Evolutionary conservation across 169 alveolate genomes (phyloP).

Genomic region (Cryptosporidium xiaoi): DNA sequence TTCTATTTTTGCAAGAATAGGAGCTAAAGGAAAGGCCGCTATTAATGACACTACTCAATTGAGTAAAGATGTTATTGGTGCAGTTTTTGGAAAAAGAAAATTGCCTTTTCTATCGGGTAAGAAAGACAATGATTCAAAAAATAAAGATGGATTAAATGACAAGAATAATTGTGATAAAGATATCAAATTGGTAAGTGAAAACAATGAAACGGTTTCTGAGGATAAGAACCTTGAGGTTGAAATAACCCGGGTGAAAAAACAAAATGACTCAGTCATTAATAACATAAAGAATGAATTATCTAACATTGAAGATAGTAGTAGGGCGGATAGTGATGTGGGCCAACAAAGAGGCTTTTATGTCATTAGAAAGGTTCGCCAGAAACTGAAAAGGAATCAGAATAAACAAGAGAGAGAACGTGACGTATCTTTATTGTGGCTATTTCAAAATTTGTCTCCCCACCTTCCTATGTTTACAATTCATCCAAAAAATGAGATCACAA

Average conservation of each 20-base stretch:
- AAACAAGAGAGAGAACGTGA: conserved; percentile 77
- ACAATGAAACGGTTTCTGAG: neutral
- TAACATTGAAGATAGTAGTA: neutral
- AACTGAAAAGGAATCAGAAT: conserved; percentile 70
- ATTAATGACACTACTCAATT: conserved; percentile 69
- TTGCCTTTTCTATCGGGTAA: conserved; percentile 28
- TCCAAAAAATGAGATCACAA: conserved; percentile 81
- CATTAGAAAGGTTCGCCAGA: conserved; percentile 45
- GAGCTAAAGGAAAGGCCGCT: conserved; percentile 72
- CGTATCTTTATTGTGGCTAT: conserved; percentile 72
- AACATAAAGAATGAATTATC: conserved; percentile 16
- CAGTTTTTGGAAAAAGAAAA: conserved; percentile 51
- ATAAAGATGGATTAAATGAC: conserved; percentile 30
- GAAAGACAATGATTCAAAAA: conserved; percentile 29
- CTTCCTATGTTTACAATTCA: conserved; percentile 84
- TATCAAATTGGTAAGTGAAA: neutral
- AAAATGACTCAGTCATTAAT: neutral
- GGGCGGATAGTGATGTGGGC: conserved; percentile 22
- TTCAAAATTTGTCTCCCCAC: conserved; percentile 82
- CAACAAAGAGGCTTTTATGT: conserved; percentile 44
- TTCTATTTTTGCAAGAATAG: conserved; percentile 63
- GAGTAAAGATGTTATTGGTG: conserved; percentile 41
- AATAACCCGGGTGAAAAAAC: conserved; percentile 30
- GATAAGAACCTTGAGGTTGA: conserved; percentile 5
- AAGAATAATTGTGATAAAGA: conserved; percentile 42